Evolutionary conservation across 306 rosid genomes (phyloP).

Genomic region (Rosa rugosa): DNA sequence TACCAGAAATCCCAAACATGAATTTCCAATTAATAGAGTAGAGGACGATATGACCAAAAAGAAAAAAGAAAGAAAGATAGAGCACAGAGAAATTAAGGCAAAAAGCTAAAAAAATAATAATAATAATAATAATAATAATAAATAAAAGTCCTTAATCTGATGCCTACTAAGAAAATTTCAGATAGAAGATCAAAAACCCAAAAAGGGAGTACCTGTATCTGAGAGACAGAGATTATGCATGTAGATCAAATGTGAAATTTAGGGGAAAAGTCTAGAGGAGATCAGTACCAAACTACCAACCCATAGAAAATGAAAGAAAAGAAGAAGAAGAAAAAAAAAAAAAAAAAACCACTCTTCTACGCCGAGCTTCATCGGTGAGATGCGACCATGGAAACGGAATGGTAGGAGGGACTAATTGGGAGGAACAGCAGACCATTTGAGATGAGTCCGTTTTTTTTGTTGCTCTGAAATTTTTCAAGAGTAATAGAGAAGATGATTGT

Average conservation of each 20-base stretch:
- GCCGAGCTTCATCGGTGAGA: neutral
- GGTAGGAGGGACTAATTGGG: neutral
- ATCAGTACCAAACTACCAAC: too few species aligned
- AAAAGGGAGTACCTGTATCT: too few species aligned
- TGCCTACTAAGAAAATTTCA: too few species aligned
- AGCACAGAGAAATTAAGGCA: neutral
- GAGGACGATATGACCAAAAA: neutral
- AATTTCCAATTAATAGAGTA: neutral
- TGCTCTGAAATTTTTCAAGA: neutral
- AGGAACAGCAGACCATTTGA: neutral
- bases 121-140: too few species aligned
- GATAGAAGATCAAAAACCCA: too few species aligned
- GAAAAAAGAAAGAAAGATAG: neutral
- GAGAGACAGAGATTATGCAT: too few species aligned
- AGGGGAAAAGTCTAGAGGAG: too few species aligned
- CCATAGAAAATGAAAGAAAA: too few species aligned
- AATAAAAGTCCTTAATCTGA: neutral
- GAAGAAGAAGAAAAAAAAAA: too few species aligned
- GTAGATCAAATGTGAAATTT: too few species aligned
- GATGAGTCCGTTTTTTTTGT: neutral
- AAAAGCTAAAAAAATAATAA: neutral
- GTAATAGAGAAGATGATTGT: neutral
- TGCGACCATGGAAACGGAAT: neutral
- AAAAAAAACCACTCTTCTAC: neutral
- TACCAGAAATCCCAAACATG: too few species aligned